Conservation (phyloP, 495 filamentous ascomycete species). For the Cercophora scortea region DNA sequence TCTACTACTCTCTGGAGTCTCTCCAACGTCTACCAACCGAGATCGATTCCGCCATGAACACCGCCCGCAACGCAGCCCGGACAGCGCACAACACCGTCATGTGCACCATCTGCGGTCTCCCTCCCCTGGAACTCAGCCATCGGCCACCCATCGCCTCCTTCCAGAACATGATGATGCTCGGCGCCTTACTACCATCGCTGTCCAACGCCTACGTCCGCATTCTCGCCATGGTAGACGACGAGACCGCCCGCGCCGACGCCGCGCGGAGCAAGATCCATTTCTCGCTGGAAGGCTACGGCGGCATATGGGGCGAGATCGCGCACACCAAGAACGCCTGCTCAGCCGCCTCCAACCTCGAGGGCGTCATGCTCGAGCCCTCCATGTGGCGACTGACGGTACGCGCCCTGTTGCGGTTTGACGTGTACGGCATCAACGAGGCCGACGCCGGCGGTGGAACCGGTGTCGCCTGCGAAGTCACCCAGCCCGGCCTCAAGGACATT, state of each 20-base stretch:
- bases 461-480: not conserved
- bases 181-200: slow-evolving; percentile 54
- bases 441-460: not conserved
- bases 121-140: slow-evolving; percentile 18
- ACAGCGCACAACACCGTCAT: slow-evolving; percentile 51
- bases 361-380: slow-evolving; percentile 32
- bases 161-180: slow-evolving; percentile 62
- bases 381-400: slow-evolving; percentile 44
- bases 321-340: slow-evolving; percentile 12
- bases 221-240: slow-evolving; percentile 37
- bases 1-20: slow-evolving; percentile 38
- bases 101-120: slow-evolving; percentile 49
- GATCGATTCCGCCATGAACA: slow-evolving; percentile 38
- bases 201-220: slow-evolving; percentile 49
- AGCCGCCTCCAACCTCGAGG: slow-evolving; percentile 13
- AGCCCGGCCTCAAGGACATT: slow-evolving; percentile 42
- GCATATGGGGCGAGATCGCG: slow-evolving; percentile 27
- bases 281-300: slow-evolving; percentile 36
- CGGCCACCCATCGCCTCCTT: slow-evolving; percentile 31
- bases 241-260: slow-evolving; percentile 26
- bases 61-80: slow-evolving; percentile 49
- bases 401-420: slow-evolving; percentile 42
- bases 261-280: slow-evolving; percentile 35
- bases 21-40: slow-evolving; percentile 37
- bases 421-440: slow-evolving; percentile 39